Base-by-base conservation (phyloP, 2,329 filamentous ascomycete genomes). In the Graphium sp. region DNA sequence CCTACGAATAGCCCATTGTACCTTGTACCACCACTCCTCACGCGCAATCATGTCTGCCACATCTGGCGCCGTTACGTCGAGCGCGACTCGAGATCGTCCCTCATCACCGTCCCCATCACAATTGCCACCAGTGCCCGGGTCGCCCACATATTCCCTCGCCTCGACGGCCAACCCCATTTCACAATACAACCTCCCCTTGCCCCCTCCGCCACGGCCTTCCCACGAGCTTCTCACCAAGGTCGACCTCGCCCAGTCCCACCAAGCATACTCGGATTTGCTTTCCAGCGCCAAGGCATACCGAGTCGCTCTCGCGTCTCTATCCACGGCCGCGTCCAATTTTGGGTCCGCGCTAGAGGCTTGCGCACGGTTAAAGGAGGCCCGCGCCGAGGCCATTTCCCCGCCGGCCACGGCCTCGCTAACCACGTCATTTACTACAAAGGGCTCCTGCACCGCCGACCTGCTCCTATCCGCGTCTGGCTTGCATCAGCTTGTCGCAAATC, bases 401-500 rank as follows among this genome's bases (percentile, higher is more conserved):
- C 40, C 42, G 18, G 36, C 42, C 30, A 34, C 41, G 29, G 43
- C 44, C 24, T 39, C 50, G 17, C 51, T 49, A 39, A 51, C 63
- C 39, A 53, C 50, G 29, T 54, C 55, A 36, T 58, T 55, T 45
- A 66, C 64, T 45, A 58, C 57, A 14, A 51, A 49, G 24, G 49
- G 52, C 24, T 50, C 57, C 20, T 75, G 70, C 50, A 76, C 72
- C 1, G 72, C 71, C 11, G 70, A 76, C 47, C 58, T 60, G 30
- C 55, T 78, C 24, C 53, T 78, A 34, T 61, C 67, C 18, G 66
- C 70, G 9, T 66, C 67, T 19, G 73, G 73, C 20, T 59, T 77
- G 22, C 73, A 78, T 44, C 69, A 77, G 41, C 58, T 78, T 13
- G 57, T 76, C 33, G 72, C 72, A 25, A 78, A 77, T 49, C 73